Percentiles rank a stretch among this genome's conserved stretches.
phyloP scores from a whole-genome alignment of 306 rosid species.

The Chamaecrista fasciculata region DNA sequence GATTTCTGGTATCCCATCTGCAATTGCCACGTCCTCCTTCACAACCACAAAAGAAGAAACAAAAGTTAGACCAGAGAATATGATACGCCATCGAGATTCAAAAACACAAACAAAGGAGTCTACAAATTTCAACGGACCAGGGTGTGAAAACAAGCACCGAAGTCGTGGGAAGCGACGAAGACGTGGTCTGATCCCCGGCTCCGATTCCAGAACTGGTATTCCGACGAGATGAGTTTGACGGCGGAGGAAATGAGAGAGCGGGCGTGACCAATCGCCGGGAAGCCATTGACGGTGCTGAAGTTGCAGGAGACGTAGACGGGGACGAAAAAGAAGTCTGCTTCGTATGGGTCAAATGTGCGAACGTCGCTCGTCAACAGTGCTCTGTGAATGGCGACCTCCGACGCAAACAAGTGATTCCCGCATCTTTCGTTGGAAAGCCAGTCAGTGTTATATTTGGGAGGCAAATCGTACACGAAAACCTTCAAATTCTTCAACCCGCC shows the following conservation, averaged over 20 bases:
- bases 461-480: conserved; percentile 73
- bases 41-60: background rate
- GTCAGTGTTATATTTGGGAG: conserved; percentile 62
- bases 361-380: conserved; percentile 63
- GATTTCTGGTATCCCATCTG: conserved; percentile 68
- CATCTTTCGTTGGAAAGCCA: conserved; percentile 73
- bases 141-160: conserved; percentile 88
- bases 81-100: background rate
- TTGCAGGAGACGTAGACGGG: conserved; percentile 97
- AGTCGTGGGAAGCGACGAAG: conserved; percentile 92
- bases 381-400: conserved; percentile 86
- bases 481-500: conserved; percentile 47
- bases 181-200: conserved; percentile 79
- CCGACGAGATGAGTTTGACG: conserved; percentile 43
- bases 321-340: conserved; percentile 91
- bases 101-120: no score
- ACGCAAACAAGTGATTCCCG: conserved; percentile 71
- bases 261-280: conserved; percentile 95
- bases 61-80: background rate
- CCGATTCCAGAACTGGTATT: conserved; percentile 72
- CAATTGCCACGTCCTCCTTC: conserved; percentile 80
- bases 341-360: conserved; percentile 73
- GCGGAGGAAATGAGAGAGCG: conserved; percentile 71
- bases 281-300: conserved; percentile 86
- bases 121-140: conserved; percentile 47